A percentile compares a stretch with the other conserved stretches of the same genome.
Conservation (phyloP, 768 basidiomycete genomes). For the Hericium erinaceus region DNA sequence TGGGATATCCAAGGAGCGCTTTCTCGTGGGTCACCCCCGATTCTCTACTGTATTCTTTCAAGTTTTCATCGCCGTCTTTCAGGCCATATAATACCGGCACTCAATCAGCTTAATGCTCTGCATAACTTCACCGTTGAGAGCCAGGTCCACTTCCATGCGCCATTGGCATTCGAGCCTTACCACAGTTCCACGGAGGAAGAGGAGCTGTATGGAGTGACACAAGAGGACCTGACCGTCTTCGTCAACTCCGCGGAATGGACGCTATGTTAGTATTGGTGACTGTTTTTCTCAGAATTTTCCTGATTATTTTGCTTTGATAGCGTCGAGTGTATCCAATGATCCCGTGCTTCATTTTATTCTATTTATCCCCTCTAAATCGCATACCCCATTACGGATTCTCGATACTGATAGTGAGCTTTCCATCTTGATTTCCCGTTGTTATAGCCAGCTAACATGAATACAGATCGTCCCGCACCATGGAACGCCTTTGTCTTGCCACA, state of each 20-base stretch:
- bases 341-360: constrained; percentile 90
- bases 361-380: constrained; percentile 69
- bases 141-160: constrained; percentile 88
- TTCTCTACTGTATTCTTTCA: neutral
- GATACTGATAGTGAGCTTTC: constrained; percentile 36
- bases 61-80: neutral
- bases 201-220: constrained; percentile 48
- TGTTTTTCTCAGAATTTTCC: neutral
- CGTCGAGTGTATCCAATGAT: constrained; percentile 87
- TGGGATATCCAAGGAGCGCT: constrained; percentile 74
- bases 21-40: constrained; percentile 37
- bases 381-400: constrained; percentile 62
- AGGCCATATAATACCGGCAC: constrained; percentile 67
- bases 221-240: constrained; percentile 85
- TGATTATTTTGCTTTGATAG: constrained; percentile 28
- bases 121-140: constrained; percentile 94
- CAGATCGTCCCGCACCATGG: constrained; percentile 41
- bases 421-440: neutral
- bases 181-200: constrained; percentile 24
- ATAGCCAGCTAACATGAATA: neutral
- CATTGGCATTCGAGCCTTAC: constrained; percentile 69
- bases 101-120: constrained; percentile 48
- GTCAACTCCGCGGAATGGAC: constrained; percentile 97
- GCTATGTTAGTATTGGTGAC: constrained; percentile 45
- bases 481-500: constrained; percentile 85